Percentiles rank a stretch among this genome's conserved stretches.
Evolutionary conservation across 345 rosid species (phyloP).

Genomic region (Crucihimalaya himalaica): DNA sequence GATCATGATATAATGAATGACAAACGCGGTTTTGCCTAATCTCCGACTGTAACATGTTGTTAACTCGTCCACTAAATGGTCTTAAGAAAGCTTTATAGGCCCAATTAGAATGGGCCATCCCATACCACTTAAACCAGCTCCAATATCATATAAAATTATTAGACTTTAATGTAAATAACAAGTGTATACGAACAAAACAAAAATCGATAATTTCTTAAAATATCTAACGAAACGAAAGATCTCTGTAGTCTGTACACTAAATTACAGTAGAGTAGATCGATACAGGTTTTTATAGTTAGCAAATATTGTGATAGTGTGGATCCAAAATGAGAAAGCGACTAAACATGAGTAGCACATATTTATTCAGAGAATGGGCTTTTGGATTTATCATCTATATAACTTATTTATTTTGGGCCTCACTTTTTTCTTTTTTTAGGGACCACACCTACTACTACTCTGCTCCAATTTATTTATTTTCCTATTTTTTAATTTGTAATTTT

Average conservation of each 20-base stretch:
- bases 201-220: background rate
- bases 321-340: constrained; percentile 44
- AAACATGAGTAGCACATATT: constrained; percentile 31
- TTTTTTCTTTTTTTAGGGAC: constrained; percentile 29
- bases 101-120: background rate
- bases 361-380: constrained; percentile 39
- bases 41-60: background rate
- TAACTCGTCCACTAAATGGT: constrained; percentile 1
- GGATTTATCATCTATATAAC: constrained; percentile 28
- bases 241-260: background rate
- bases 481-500: background rate
- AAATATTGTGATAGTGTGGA: constrained; percentile 26
- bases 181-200: background rate
- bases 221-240: too few species aligned
- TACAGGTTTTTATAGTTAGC: constrained; percentile 2
- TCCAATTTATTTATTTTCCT: background rate
- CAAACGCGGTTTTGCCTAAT: background rate
- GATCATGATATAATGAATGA: constrained; percentile 14
- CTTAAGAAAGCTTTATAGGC: constrained; percentile 1
- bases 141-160: background rate
- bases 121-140: background rate
- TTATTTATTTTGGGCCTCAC: constrained; percentile 44
- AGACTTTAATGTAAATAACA: background rate
- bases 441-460: constrained; percentile 22
- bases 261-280: constrained; percentile 16